Conservation (phyloP, 495 filamentous ascomycete species). For the Talaromyces adpressus region DNA sequence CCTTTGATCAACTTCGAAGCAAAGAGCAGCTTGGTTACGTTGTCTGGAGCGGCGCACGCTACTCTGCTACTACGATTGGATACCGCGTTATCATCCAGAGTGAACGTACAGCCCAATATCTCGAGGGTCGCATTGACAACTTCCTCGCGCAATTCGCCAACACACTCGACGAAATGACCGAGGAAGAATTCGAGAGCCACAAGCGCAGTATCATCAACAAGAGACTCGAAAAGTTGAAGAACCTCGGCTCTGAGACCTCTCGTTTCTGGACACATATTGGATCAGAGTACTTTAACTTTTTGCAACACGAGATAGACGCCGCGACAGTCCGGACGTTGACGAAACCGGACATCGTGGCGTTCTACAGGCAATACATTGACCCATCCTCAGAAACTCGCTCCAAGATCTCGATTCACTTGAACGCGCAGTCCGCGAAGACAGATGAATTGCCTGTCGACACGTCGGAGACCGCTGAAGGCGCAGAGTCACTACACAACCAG, state of each 20-base stretch:
- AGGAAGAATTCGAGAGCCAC: slow-evolving; percentile 82
- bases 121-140: slow-evolving; percentile 79
- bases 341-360: slow-evolving; percentile 71
- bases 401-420: slow-evolving; percentile 76
- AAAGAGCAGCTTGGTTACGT: slow-evolving; percentile 98
- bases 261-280: slow-evolving; percentile 81
- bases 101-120: slow-evolving; percentile 72
- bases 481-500: slow-evolving; percentile 39
- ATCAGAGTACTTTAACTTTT: slow-evolving; percentile 84
- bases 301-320: slow-evolving; percentile 71
- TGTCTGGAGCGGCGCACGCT: slow-evolving; percentile 73
- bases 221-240: slow-evolving; percentile 87
- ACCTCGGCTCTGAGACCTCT: slow-evolving; percentile 73
- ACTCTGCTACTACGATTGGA: slow-evolving; percentile 64
- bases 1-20: slow-evolving; percentile 88
- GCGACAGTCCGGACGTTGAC: slow-evolving; percentile 64
- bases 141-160: slow-evolving; percentile 65
- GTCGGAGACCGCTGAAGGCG: slow-evolving; percentile 37
- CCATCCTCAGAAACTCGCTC: slow-evolving; percentile 66
- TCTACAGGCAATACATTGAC: slow-evolving; percentile 70
- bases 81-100: slow-evolving; percentile 93
- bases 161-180: slow-evolving; percentile 66
- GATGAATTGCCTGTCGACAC: slow-evolving; percentile 17
- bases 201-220: slow-evolving; percentile 86
- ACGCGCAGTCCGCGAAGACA: slow-evolving; percentile 52